A percentile compares a stretch with the other conserved stretches of the same genome.
Conservation (phyloP, 108 stramenopile species). For the Conticribra guillardii region DNA sequence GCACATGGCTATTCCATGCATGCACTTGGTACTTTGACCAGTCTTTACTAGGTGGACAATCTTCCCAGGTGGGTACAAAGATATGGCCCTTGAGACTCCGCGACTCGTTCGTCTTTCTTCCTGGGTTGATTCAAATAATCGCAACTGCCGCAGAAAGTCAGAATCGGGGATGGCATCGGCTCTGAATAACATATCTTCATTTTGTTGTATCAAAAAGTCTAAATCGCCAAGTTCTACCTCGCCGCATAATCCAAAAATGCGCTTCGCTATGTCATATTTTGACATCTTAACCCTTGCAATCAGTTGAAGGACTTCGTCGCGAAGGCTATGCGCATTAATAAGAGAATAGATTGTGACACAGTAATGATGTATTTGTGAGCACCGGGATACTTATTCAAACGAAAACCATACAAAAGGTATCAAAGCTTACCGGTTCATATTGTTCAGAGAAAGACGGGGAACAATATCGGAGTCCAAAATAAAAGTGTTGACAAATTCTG, state of each 20-base stretch:
- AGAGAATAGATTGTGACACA: too few relatives aligned
- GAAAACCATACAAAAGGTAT: too few relatives aligned
- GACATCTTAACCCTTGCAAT: constrained; percentile 86
- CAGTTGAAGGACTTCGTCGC: constrained; percentile 85
- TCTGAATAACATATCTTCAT: constrained; percentile 63
- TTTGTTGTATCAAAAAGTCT: constrained; percentile 54
- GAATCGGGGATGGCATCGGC: constrained; percentile 58
- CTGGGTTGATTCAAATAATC: constrained; percentile 69
- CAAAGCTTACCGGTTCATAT: constrained; percentile 65
- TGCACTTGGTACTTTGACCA: constrained; percentile 62
- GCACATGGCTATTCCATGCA: constrained; percentile 54
- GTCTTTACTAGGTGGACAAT: constrained; percentile 89
- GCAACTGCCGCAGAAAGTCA: constrained; percentile 71
- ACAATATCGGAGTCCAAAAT: constrained; percentile 91
- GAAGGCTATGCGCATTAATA: constrained; percentile 42
- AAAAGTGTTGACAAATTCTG: constrained; percentile 74
- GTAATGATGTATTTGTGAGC: too few relatives aligned
- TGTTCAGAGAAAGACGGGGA: constrained; percentile 78
- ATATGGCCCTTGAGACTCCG: constrained; percentile 54
- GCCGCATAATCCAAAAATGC: constrained; percentile 42
- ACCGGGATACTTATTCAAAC: background rate
- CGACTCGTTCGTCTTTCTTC: constrained; percentile 61
- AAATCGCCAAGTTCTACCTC: constrained; percentile 54
- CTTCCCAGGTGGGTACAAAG: constrained; percentile 80
- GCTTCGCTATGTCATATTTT: constrained; percentile 68